Percentiles rank a stretch among this genome's conserved stretches.
Conservation (phyloP, 768 basidiomycete genomes). For the Daedalea quercina region DNA sequence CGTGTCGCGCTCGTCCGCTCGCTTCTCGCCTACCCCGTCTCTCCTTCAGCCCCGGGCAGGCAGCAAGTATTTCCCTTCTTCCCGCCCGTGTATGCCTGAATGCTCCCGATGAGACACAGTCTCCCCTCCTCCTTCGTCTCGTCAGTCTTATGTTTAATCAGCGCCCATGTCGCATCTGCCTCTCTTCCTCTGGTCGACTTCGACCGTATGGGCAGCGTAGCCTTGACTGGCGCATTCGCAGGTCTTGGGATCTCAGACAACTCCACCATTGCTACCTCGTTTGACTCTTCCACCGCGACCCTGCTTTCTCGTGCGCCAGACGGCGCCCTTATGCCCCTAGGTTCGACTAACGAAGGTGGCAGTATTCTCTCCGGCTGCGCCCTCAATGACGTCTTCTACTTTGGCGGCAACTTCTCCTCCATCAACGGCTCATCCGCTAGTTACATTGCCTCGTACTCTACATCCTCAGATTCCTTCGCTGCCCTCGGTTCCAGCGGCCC, state of each 20-base stretch:
- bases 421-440: slow-evolving; percentile 49
- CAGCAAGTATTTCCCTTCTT: slow-evolving; percentile 2
- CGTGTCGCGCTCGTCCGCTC: neutral
- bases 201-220: slow-evolving; percentile 77
- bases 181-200: slow-evolving; percentile 23
- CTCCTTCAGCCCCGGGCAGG: neutral
- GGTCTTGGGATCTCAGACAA: slow-evolving; percentile 75
- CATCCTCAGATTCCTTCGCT: slow-evolving; percentile 49
- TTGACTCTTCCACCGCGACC: slow-evolving; percentile 68
- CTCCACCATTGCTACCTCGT: slow-evolving; percentile 40
- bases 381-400: slow-evolving; percentile 61
- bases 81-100: slow-evolving; percentile 3
- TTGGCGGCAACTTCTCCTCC: slow-evolving; percentile 80
- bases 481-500: slow-evolving; percentile 64
- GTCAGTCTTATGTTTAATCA: slow-evolving; percentile 19
- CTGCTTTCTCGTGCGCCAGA: slow-evolving; percentile 57
- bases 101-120: neutral
- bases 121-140: neutral
- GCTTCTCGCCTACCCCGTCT: neutral
- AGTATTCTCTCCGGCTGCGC: slow-evolving; percentile 68
- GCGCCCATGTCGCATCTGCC: slow-evolving; percentile 25
- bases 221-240: slow-evolving; percentile 80
- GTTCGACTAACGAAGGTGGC: slow-evolving; percentile 77
- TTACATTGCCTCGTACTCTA: slow-evolving; percentile 76
- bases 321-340: slow-evolving; percentile 65